Percentiles rank a stretch among this genome's conserved stretches.
Evolutionary conservation across 2,329 filamentous ascomycete genomes (phyloP).

Genomic region (Trichoderma pleuroti): DNA sequence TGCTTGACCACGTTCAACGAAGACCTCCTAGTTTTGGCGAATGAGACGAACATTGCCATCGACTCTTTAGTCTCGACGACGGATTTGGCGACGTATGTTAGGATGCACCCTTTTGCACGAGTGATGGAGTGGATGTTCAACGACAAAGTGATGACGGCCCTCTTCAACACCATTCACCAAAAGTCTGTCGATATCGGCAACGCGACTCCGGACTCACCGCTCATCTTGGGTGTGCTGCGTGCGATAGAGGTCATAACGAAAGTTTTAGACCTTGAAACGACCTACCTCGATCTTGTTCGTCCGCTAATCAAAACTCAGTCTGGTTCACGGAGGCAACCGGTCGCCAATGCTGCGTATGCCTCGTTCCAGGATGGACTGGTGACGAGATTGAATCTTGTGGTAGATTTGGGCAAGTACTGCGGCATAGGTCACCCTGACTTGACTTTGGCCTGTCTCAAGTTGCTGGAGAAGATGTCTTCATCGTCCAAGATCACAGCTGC

Average conservation of each 20-base stretch:
- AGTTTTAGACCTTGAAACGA: conserved; percentile 82
- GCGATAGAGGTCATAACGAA: conserved; percentile 81
- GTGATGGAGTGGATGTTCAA: conserved; percentile 99
- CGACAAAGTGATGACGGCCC: conserved; percentile 73
- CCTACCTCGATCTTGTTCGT: conserved; percentile 84
- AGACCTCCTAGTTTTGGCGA: conserved; percentile 80
- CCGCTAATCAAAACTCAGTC: conserved; percentile 69
- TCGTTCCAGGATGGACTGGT: conserved; percentile 90
- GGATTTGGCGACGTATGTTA: conserved; percentile 74
- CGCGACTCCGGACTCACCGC: conserved; percentile 71
- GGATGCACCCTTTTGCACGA: conserved; percentile 85
- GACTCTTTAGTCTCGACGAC: conserved; percentile 72
- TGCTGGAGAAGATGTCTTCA: conserved; percentile 81
- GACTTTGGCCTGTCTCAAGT: conserved; percentile 72
- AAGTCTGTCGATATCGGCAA: conserved; percentile 68
- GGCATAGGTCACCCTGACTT: conserved; percentile 78
- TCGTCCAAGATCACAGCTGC: conserved; percentile 76
- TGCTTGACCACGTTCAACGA: conserved; percentile 91
- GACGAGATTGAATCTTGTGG: conserved; percentile 72
- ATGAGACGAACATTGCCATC: conserved; percentile 70
- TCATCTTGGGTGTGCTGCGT: conserved; percentile 73
- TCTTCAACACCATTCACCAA: conserved; percentile 78
- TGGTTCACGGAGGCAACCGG: conserved; percentile 54
- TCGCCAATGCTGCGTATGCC: conserved; percentile 68
- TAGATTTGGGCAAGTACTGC: conserved; percentile 82